Percentiles rank a stretch among this genome's conserved stretches.
Evolutionary conservation across 257 asterid genomes (phyloP).

Genomic region (Eucommia ulmoides): DNA sequence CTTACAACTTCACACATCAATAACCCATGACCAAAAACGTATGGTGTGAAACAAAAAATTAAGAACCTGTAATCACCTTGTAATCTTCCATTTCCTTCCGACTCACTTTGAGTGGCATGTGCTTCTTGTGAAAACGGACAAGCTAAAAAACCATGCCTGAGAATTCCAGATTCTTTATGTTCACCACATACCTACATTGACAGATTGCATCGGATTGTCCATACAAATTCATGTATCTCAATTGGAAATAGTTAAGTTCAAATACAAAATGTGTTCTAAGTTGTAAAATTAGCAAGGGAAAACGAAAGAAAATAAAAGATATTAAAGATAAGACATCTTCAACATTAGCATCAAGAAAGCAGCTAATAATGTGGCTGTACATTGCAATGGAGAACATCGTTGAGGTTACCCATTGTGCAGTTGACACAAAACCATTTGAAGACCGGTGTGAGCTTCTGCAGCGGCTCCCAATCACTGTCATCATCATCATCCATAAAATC

Average conservation of each 20-base stretch:
- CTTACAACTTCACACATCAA: neutral
- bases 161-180: slow-evolving; percentile 79
- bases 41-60: too few species aligned
- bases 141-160: slow-evolving; percentile 65
- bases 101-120: slow-evolving; percentile 19
- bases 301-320: neutral
- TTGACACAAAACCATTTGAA: slow-evolving; percentile 86
- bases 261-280: neutral
- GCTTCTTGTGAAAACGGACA: slow-evolving; percentile 37
- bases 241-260: neutral
- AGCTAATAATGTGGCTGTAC: slow-evolving; percentile 22
- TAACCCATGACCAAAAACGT: neutral
- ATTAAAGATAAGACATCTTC: neutral
- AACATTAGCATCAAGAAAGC: neutral
- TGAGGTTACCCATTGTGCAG: slow-evolving; percentile 74
- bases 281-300: neutral
- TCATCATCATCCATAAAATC: slow-evolving; percentile 62
- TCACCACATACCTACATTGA: slow-evolving; percentile 69
- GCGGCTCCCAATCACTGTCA: slow-evolving; percentile 58
- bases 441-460: slow-evolving; percentile 24
- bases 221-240: slow-evolving; percentile 3
- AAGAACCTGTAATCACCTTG: slow-evolving; percentile 51
- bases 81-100: slow-evolving; percentile 21
- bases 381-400: slow-evolving; percentile 40
- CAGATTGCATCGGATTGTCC: neutral